Conservation (phyloP, 371 early-diverging fungal genomes). For the Mucor indicus region DNA sequence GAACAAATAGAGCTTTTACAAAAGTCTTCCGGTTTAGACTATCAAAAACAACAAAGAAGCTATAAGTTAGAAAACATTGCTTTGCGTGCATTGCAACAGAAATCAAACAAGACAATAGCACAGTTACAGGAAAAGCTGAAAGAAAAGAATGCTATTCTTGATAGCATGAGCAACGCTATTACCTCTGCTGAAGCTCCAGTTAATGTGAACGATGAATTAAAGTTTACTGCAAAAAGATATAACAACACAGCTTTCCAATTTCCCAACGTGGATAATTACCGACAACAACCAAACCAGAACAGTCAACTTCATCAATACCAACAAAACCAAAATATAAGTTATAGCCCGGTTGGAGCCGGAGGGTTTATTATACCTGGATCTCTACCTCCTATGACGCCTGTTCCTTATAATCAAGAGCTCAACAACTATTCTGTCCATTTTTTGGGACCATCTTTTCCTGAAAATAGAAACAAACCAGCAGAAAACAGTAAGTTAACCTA, state of each 20-base stretch:
- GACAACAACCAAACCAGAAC: too few relatives aligned
- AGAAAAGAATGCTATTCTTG: slow-evolving; percentile 14
- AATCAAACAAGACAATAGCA: slow-evolving; percentile 38
- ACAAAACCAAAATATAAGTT: too few relatives aligned
- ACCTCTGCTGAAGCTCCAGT: slow-evolving; percentile 12
- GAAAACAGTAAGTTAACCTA: too few relatives aligned
- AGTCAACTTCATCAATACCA: neutral
- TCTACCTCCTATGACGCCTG: neutral
- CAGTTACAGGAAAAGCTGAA: slow-evolving; percentile 33
- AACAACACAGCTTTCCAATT: too few relatives aligned
- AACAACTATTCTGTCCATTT: neutral
- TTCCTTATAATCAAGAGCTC: neutral
- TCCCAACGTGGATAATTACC: neutral
- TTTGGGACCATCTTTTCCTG: neutral
- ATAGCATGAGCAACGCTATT: slow-evolving; percentile 1
- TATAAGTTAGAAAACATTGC: slow-evolving; percentile 37
- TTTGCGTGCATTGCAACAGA: slow-evolving; percentile 33
- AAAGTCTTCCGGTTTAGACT: slow-evolving; percentile 1
- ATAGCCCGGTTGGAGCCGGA: slow-evolving; percentile 19
- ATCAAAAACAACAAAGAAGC: slow-evolving; percentile 12
- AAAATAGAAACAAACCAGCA: too few relatives aligned
- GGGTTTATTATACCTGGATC: slow-evolving; percentile 15
- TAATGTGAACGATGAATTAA: slow-evolving; percentile 37
- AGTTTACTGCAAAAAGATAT: slow-evolving; percentile 20
- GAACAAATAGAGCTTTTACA: slow-evolving; percentile 16